Percentiles rank a stretch among this genome's conserved stretches.
Evolutionary conservation across 305 asterid genomes (phyloP).

Genomic region (Fraxinus floribunda): DNA sequence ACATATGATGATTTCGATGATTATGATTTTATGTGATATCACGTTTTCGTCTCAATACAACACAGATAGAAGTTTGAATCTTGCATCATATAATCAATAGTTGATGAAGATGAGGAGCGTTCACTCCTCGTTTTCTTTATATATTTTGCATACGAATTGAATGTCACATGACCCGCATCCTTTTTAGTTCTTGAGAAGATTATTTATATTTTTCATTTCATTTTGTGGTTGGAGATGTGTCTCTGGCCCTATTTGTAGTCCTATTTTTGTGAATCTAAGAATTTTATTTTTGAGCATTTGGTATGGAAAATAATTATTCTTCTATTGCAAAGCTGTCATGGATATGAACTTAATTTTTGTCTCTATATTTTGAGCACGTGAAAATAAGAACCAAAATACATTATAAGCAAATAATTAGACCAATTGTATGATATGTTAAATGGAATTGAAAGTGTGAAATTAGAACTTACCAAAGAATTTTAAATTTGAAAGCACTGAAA

Average conservation of each 20-base stretch:
- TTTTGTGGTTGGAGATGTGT: neutral
- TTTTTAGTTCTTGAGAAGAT: neutral
- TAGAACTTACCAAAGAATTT: neutral
- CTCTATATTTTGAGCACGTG: neutral
- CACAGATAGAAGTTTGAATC: constrained; percentile 13
- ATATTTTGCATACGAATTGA: constrained; percentile 27
- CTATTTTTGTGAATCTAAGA: neutral
- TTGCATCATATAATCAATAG: constrained; percentile 1
- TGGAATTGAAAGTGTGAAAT: neutral
- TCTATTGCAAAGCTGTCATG: neutral
- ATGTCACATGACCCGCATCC: neutral
- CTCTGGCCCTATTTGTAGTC: neutral
- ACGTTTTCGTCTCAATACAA: constrained; percentile 1
- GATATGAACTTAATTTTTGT: neutral
- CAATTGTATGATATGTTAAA: neutral
- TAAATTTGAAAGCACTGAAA: neutral
- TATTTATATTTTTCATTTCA: neutral
- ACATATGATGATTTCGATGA: constrained; percentile 43
- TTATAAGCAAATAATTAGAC: neutral
- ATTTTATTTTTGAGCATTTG: neutral
- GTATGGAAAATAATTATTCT: neutral
- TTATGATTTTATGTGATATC: constrained; percentile 51
- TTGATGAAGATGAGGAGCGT: constrained; percentile 19
- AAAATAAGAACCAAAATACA: neutral
- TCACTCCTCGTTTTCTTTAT: constrained; percentile 31